Conservation (phyloP, 805 yeast genomes). For the Ogataea pignaliae region DNA sequence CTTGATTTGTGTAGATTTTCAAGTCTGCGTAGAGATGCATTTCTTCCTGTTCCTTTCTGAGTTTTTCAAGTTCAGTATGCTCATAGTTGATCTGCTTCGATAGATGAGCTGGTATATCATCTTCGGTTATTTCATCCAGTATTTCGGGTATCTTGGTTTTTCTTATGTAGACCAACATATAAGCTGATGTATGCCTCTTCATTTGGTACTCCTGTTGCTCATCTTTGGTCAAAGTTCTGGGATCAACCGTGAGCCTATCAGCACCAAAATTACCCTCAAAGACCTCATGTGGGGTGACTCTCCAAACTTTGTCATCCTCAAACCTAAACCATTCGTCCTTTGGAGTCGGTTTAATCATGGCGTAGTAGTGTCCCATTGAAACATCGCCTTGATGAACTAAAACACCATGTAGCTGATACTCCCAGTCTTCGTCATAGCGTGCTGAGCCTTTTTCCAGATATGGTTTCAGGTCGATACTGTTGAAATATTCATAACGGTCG, state of each 20-base stretch:
- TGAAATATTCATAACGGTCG: conserved; percentile 87
- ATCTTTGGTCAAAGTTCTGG: conserved; percentile 48
- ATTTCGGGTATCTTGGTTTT: conserved; percentile 53
- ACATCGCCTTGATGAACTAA: conserved; percentile 95
- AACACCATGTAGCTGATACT: conserved; percentile 85
- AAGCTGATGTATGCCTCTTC: conserved; percentile 88
- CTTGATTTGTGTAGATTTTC: conserved; percentile 48
- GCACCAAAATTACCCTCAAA: conserved; percentile 92
- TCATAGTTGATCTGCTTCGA: conserved; percentile 63
- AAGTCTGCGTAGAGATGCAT: conserved; percentile 59
- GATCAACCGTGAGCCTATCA: conserved; percentile 46
- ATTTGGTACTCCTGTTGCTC: conserved; percentile 62
- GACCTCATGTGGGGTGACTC: conserved; percentile 78
- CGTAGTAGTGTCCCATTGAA: conserved; percentile 94
- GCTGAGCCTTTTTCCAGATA: conserved; percentile 60
- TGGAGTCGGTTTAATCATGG: conserved; percentile 78
- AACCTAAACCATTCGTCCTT: conserved; percentile 80
- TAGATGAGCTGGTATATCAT: conserved; percentile 64
- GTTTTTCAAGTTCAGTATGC: conserved; percentile 46
- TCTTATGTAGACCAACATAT: conserved; percentile 91
- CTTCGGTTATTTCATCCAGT: conserved; percentile 51
- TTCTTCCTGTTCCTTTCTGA: conserved; percentile 64
- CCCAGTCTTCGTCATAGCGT: conserved; percentile 55
- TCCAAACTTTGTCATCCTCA: conserved; percentile 94
- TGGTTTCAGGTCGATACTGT: conserved; percentile 72